Evolutionary conservation across 305 asterid genomes (phyloP), one percentile per base, ranked within the genome.

Genomic region (Fraxinus albicans): DNA sequence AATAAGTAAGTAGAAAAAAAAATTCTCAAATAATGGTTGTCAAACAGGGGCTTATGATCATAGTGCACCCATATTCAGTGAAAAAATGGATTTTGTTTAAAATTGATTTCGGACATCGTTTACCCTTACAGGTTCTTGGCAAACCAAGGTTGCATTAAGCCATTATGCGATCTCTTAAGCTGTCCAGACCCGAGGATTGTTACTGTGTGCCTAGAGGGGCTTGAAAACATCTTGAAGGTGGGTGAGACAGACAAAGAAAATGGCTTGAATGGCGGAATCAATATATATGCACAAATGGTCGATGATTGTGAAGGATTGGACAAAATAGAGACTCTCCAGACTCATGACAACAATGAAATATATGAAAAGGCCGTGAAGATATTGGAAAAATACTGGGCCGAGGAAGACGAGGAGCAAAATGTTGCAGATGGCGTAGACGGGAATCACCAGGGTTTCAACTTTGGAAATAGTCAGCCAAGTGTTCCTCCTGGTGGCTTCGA

Each of bases 401-500:
- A 90, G 73, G 92, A 86, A 72, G 92, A 88, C 6, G 91, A 91
- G 36, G 92, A 89, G 21, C 93, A 89, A 58, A 85, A 80, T 83
- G 55, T 84, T 33, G 82, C 78, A 0, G 91, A 82, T 74, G 87
- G 87, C n/a, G 85, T 50, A 8, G 90, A 89, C 76, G 91, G 85
- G 23, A 88, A 83, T 81, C 86, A 77, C 33, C 91, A 80, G 72
- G 90, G 92, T 79, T 92, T 92, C 88, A 88, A 83, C 86, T 92
- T 90, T 40, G 97, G 92, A 69, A 86, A 88, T 73, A 86, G 80
- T 81, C 91, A 89, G 79, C 90, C 92, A n/a, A 86, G 88, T 60
- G 86, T 92, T 73, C 97, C 97, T 23, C 80, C 92, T 13, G 95
- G 94, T 9, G 97, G 97, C 53, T 92, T 92, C 91, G 88, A 88